phyloP scores from a whole-genome alignment of 768 basidiomycete genomes.

The Pleurotus djamor region DNA sequence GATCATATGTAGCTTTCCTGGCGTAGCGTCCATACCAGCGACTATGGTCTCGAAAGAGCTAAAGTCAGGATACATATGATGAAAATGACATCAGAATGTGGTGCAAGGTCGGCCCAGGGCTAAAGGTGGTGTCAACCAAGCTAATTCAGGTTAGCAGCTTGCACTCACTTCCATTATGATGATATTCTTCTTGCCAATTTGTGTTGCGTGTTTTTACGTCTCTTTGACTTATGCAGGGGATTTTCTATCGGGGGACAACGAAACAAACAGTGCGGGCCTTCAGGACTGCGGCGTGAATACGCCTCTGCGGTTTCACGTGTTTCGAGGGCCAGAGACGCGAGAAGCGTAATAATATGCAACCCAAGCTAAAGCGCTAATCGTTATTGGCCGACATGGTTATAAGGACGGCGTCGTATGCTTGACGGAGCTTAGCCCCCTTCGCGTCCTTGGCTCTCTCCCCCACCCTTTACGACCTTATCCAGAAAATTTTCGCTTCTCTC shows the following conservation, averaged over 20 bases:
- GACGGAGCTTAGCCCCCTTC: not conserved
- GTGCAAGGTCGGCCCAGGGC: no score
- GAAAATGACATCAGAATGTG: no score
- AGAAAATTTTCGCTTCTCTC: constrained; percentile 1
- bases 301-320: not conserved
- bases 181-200: no score
- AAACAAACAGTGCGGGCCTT: not conserved
- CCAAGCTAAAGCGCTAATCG: not conserved
- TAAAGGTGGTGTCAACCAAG: not conserved
- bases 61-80: no score
- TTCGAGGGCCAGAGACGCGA: not conserved
- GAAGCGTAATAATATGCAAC: no score
- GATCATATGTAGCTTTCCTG: no score
- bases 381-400: not conserved
- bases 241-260: no score
- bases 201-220: no score
- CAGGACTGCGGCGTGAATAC: not conserved
- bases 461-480: not conserved
- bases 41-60: no score
- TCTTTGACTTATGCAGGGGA: no score
- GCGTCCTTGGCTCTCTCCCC: not conserved
- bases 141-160: not conserved
- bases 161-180: not conserved
- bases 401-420: not conserved
- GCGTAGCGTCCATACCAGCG: no score